Evolutionary conservation across 2,329 filamentous ascomycete species (phyloP).

Genomic region (Xylogone sp.): DNA sequence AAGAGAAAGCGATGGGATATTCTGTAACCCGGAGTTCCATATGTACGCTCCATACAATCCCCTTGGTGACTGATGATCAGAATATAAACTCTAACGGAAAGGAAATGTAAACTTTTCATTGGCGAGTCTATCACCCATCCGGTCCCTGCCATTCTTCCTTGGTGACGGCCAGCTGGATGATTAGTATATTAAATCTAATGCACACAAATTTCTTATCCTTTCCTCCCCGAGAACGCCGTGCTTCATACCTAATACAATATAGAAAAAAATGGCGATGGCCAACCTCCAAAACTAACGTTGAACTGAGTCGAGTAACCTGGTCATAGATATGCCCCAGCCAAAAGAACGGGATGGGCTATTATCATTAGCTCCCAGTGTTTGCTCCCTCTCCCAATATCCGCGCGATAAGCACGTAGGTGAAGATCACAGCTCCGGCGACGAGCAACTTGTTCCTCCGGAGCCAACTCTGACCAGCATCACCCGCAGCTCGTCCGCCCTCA

Average conservation of each 20-base stretch:
- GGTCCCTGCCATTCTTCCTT: no score
- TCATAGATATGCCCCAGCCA: not conserved
- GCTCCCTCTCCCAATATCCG: constrained; percentile 52
- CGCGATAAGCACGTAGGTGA: constrained; percentile 80
- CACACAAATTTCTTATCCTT: not conserved
- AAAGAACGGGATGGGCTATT: no score
- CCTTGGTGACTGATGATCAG: no score
- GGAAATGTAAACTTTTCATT: no score
- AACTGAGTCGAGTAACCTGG: not conserved
- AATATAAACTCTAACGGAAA: no score
- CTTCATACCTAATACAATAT: not conserved
- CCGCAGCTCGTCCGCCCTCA: constrained; percentile 70
- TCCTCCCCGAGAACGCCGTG: not conserved
- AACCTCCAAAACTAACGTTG: not conserved
- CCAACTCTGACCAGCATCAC: constrained; percentile 81
- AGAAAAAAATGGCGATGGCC: not conserved
- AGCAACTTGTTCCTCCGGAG: constrained; percentile 74
- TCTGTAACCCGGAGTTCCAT: no score
- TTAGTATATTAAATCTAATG: not conserved
- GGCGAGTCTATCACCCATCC: no score
- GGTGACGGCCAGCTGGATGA: not conserved
- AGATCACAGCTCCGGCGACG: constrained; percentile 65
- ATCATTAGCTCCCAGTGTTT: not conserved
- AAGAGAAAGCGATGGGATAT: no score
- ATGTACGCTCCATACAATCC: no score